Evolutionary conservation across 169 alveolate genomes (phyloP).

Genomic region (Plasmodium blacklocki): DNA sequence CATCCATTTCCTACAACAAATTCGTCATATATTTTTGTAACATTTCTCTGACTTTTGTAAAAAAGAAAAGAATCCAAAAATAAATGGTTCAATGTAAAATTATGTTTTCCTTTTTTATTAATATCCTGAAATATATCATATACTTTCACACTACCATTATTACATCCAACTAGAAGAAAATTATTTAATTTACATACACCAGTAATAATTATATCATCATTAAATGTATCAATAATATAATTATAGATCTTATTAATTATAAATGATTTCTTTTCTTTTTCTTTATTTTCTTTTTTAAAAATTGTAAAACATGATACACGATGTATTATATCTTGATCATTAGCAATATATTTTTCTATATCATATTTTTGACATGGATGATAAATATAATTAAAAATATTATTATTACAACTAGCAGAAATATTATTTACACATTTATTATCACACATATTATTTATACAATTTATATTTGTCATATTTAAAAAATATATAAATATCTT

Average conservation of each 20-base stretch:
- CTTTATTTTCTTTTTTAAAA: slow-evolving; percentile 4
- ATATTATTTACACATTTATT: background rate
- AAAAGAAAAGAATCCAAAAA: slow-evolving; percentile 11
- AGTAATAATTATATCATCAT: slow-evolving; percentile 12
- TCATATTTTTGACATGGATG: no score
- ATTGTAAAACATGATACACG: background rate
- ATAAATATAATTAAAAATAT: background rate
- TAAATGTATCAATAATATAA: slow-evolving; percentile 38
- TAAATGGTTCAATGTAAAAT: background rate
- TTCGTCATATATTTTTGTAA: slow-evolving; percentile 32
- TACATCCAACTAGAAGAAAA: slow-evolving; percentile 44
- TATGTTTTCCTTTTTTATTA: background rate
- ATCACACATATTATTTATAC: background rate
- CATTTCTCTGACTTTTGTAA: slow-evolving; percentile 47
- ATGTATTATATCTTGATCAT: no score
- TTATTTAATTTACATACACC: slow-evolving; percentile 29
- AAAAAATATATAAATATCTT: slow-evolving; percentile 8
- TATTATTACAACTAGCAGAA: background rate
- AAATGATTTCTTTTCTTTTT: background rate
- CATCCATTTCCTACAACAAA: slow-evolving; percentile 48
- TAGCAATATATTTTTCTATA: no score
- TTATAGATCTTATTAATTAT: slow-evolving; percentile 4
- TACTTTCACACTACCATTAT: slow-evolving; percentile 48
- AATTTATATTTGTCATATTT: background rate
- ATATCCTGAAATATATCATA: slow-evolving; percentile 32